Evolutionary conservation across 2,329 filamentous ascomycete genomes (phyloP), one percentile per base, ranked within the genome.

Genomic region (Lizonia empirigonia): DNA sequence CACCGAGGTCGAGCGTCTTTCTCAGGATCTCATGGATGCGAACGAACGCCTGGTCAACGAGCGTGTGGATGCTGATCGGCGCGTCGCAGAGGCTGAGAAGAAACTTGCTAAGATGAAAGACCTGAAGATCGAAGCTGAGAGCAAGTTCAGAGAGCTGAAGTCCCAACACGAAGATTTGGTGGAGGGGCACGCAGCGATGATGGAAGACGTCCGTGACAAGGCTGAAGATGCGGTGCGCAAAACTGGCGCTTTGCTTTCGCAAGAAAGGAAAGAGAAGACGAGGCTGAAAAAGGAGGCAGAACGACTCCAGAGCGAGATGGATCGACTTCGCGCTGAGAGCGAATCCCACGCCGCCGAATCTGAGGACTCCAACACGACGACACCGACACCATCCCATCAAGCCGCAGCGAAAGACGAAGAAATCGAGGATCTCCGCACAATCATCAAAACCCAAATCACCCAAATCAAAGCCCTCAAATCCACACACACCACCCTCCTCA

Each of bases 221-320:
- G 70, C 70, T 5, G 70, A 72, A 47, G 69, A 73, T 35, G 69
- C 66, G 3, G 62, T 73, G 2, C 61, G 67, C 40, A 72, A 71
- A 53, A 63, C 65, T 4, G 64, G 65, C 29, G 55, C 59, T 8
- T 52, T 73, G 5, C 60, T 73, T 4, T 60, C 70, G 19, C 63
- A 66, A n/a, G 69, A 73, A 45, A 60, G 69, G 20, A 64, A 47
- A 27, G 69, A 72, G 38, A 72, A 69, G 56, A 60, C 59, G 26
- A 59, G 63, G 20, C 34, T 67, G 13, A 37, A 50, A 1, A 69
- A 65, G 32, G 64, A 72, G 2, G 51, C 71, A 3, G 68, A 65
- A 38, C 60, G 41, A 15, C 27, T 52, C 2, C 64, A 58, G 7
- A 53, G 50, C 8, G 65, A 69, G 7, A 18, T 66, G 1, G 62